These are phyloP conservation scores for Populus deltoides DNA, from an alignment of 345 rosid species.

Conservation along the genomic window DNA sequence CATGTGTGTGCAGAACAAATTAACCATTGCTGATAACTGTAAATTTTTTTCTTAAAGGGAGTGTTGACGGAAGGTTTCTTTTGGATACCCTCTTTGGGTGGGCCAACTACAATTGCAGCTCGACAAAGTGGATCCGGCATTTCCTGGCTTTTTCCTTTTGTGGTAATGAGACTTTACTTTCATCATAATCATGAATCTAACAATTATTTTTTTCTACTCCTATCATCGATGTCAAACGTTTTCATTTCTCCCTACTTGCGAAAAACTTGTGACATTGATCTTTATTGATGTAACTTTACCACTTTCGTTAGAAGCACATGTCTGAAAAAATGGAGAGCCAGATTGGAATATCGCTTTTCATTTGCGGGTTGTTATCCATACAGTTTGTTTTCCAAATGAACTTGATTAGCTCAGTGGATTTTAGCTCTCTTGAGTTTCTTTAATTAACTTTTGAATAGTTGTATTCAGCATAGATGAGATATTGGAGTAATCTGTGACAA, in stretches of 20 bases:
- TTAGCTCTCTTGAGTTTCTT: neutral
- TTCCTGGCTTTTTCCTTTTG: conserved; percentile 95
- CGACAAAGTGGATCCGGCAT: conserved; percentile 93
- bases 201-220: neutral
- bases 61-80: conserved; percentile 93
- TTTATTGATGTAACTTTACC: neutral
- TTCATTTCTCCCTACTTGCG: neutral
- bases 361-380: neutral
- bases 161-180: conserved; percentile 52
- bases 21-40: conserved; percentile 17
- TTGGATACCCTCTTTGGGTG: conserved; percentile 96
- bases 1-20: neutral
- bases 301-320: neutral
- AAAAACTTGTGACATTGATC: neutral
- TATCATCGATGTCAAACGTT: neutral
- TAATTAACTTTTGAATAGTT: neutral
- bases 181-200: conserved; percentile 3
- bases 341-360: neutral
- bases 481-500: neutral
- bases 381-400: neutral
- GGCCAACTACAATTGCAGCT: conserved; percentile 96
- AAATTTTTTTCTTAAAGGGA: conserved; percentile 46
- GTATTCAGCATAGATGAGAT: neutral
- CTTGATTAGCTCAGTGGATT: neutral
- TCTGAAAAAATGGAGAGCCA: neutral